phyloP scores from a whole-genome alignment of 1,284 basidiomycete species.

The Naganishia sp. region DNA sequence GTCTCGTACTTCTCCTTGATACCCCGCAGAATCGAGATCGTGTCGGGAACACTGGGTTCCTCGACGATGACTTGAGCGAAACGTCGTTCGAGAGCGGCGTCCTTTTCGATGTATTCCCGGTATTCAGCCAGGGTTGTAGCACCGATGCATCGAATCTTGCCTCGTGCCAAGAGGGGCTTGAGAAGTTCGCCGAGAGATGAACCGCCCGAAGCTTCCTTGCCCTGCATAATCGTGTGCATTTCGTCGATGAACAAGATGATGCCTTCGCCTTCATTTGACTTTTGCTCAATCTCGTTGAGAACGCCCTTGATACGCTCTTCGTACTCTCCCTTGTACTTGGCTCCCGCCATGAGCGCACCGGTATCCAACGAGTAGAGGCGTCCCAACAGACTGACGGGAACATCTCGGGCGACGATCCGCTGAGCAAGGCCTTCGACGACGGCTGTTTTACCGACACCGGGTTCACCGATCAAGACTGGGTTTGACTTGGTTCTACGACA shows the following conservation, averaged over 20 bases:
- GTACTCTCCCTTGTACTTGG: constrained; percentile 93
- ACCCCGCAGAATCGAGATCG: constrained; percentile 88
- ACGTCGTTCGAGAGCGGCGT: constrained; percentile 88
- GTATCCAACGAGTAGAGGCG: constrained; percentile 78
- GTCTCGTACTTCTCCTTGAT: constrained; percentile 74
- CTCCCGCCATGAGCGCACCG: constrained; percentile 94
- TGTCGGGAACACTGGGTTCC: constrained; percentile 86
- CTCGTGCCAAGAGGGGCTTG: constrained; percentile 86
- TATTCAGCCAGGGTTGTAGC: constrained; percentile 94
- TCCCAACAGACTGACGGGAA: constrained; percentile 81
- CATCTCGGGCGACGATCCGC: constrained; percentile 91
- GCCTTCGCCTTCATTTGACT: constrained; percentile 74
- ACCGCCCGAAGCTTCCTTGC: constrained; percentile 44
- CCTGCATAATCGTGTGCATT: constrained; percentile 88
- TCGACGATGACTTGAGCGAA: constrained; percentile 94
- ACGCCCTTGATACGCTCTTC: constrained; percentile 96
- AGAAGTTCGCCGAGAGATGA: constrained; percentile 71
- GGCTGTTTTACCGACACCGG: constrained; percentile 89
- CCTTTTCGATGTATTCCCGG: constrained; percentile 90
- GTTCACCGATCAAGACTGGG: constrained; percentile 68
- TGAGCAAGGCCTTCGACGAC: constrained; percentile 96
- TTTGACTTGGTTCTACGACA: constrained; percentile 67
- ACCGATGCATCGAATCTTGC: constrained; percentile 86
- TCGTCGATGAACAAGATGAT: constrained; percentile 97
- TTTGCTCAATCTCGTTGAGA: constrained; percentile 86